phyloP scores from a whole-genome alignment of 495 filamentous ascomycete genomes.

The Beverwykella pulmonaria region DNA sequence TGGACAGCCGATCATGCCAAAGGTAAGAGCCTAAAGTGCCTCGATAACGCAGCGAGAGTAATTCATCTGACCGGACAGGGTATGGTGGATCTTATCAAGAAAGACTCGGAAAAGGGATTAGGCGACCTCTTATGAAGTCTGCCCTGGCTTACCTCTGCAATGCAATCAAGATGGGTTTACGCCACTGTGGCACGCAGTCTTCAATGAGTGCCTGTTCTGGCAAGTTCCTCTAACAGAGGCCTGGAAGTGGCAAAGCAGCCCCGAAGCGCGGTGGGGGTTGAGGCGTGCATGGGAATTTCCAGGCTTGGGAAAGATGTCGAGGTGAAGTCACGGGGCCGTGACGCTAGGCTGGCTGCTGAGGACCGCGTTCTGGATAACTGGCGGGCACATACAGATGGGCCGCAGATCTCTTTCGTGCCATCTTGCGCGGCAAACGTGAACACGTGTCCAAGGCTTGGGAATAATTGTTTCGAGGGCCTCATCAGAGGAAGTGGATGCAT shows the following conservation, averaged over 20 bases:
- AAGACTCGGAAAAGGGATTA: slow-evolving; percentile 89
- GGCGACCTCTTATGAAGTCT: slow-evolving; percentile 73
- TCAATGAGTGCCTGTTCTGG: slow-evolving; percentile 29
- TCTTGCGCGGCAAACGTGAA: too few relatives aligned
- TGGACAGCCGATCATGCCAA: slow-evolving; percentile 84
- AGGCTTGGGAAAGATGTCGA: not conserved
- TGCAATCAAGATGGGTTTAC: slow-evolving; percentile 14
- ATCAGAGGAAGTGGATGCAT: slow-evolving; percentile 1
- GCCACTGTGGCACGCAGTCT: slow-evolving; percentile 38
- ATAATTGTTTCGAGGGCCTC: not conserved
- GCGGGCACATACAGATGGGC: too few relatives aligned
- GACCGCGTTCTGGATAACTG: too few relatives aligned
- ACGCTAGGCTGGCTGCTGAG: too few relatives aligned
- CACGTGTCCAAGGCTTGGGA: not conserved
- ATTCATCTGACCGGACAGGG: slow-evolving; percentile 57
- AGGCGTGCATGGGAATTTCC: not conserved
- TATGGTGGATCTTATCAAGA: slow-evolving; percentile 91
- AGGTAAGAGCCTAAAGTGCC: slow-evolving; percentile 57
- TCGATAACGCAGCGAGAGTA: not conserved
- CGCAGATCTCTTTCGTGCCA: too few relatives aligned
- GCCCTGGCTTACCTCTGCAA: slow-evolving; percentile 6
- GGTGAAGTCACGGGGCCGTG: not conserved
- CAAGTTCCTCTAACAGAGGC: not conserved
- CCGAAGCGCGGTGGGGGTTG: not conserved
- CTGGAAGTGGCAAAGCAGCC: slow-evolving; percentile 5